Percentiles rank a stretch among this genome's conserved stretches.
These are phyloP conservation scores for Diplocarpon mali DNA, from an alignment of 2,329 filamentous ascomycete genomes.

Conservation along the genomic window DNA sequence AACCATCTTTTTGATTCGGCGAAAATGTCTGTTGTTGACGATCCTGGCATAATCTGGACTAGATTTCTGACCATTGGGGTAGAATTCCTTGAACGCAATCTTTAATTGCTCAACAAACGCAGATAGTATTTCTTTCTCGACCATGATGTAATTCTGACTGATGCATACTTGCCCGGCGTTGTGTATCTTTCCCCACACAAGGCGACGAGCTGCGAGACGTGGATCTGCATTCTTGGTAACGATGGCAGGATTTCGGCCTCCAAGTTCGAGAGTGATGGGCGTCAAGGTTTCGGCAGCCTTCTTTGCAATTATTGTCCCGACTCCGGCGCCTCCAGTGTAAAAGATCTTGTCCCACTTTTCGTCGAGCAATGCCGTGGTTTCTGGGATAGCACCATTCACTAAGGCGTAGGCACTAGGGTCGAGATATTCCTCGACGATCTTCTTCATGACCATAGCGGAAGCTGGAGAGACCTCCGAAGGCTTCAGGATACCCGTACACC, in stretches of 20 bases:
- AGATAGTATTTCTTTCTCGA: slow-evolving; percentile 63
- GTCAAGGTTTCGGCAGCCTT: slow-evolving; percentile 86
- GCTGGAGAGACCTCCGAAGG: slow-evolving; percentile 74
- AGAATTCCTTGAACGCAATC: slow-evolving; percentile 62
- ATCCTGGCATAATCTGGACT: slow-evolving; percentile 73
- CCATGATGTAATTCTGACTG: slow-evolving; percentile 82
- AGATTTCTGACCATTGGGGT: slow-evolving; percentile 68
- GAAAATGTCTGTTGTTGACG: slow-evolving; percentile 69
- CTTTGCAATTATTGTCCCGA: slow-evolving; percentile 79
- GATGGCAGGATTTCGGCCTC: slow-evolving; percentile 85
- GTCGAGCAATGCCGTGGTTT: slow-evolving; percentile 72
- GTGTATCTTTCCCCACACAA: slow-evolving; percentile 80
- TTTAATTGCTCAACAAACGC: slow-evolving; percentile 67
- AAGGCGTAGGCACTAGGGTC: slow-evolving; percentile 67
- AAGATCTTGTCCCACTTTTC: slow-evolving; percentile 97
- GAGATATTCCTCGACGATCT: slow-evolving; percentile 64
- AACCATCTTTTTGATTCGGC: slow-evolving; percentile 82
- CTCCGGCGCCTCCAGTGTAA: slow-evolving; percentile 72
- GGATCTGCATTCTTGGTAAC: slow-evolving; percentile 75
- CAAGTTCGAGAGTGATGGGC: slow-evolving; percentile 80
- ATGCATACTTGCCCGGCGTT: slow-evolving; percentile 90
- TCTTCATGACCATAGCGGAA: slow-evolving; percentile 67
- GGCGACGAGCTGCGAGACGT: slow-evolving; percentile 66
- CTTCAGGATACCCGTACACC: slow-evolving; percentile 84
- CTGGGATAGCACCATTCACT: slow-evolving; percentile 70